These are phyloP conservation scores for Croton laevigatus DNA, from an alignment of 441 rosid genomes.

Conservation along the genomic window DNA sequence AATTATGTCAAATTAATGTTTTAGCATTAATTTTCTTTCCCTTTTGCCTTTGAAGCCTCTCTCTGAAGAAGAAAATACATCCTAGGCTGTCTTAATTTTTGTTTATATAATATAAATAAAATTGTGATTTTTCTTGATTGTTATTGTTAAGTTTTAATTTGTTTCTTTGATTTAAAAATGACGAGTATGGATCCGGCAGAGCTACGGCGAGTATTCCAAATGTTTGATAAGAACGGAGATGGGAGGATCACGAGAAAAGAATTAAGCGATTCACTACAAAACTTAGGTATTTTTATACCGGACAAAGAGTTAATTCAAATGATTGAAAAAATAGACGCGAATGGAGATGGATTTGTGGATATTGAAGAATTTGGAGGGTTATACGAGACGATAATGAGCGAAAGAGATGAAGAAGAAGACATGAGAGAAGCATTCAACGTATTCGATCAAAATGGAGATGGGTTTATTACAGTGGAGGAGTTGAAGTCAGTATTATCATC, in stretches of 20 bases:
- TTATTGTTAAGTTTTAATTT: background rate
- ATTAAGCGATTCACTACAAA: slow-evolving; percentile 70
- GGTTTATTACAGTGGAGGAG: slow-evolving; percentile 84
- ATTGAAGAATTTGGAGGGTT: slow-evolving; percentile 74
- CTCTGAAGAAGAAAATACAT: background rate
- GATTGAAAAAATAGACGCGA: slow-evolving; percentile 83
- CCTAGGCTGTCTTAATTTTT: too few species aligned
- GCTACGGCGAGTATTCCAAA: slow-evolving; percentile 76
- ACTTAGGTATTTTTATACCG: slow-evolving; percentile 66
- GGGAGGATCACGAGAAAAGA: slow-evolving; percentile 75
- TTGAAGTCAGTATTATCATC: slow-evolving; percentile 68
- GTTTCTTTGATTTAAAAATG: too few species aligned
- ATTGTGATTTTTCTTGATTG: background rate
- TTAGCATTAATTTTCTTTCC: background rate
- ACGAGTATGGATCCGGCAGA: slow-evolving; percentile 55
- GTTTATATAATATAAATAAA: background rate
- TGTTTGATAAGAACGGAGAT: slow-evolving; percentile 86
- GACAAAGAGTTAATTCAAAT: slow-evolving; percentile 72
- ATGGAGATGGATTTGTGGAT: slow-evolving; percentile 81
- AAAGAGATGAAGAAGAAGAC: slow-evolving; percentile 87
- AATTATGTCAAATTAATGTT: background rate
- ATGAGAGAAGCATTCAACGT: slow-evolving; percentile 81
- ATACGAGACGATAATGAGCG: slow-evolving; percentile 80
- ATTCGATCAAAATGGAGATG: slow-evolving; percentile 85
- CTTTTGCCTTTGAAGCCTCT: background rate